These are phyloP conservation scores for Cutaneotrichosporon arboriforme DNA, from an alignment of 1,284 basidiomycete species.

Conservation along the genomic window DNA sequence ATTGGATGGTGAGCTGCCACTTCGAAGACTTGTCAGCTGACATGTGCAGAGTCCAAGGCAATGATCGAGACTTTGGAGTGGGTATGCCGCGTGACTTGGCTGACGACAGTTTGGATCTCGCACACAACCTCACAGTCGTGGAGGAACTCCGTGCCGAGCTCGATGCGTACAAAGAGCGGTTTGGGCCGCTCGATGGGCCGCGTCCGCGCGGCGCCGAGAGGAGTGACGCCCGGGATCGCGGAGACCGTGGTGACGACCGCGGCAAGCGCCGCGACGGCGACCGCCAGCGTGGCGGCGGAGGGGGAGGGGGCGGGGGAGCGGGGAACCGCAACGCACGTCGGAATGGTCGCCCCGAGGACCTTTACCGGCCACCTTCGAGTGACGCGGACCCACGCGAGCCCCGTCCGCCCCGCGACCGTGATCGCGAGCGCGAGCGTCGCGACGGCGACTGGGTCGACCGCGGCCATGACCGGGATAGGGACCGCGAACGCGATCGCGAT, in stretches of 20 bases:
- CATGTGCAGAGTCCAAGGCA: conserved; percentile 32
- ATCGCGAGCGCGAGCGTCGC: conserved; percentile 4
- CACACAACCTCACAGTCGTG: conserved; percentile 31
- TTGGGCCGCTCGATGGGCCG: conserved; percentile 13
- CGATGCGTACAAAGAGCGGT: conserved; percentile 24
- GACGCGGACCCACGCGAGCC: neutral
- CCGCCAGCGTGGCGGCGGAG: neutral
- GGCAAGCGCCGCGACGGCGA: neutral
- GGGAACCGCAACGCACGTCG: conserved; percentile 1
- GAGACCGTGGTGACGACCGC: neutral
- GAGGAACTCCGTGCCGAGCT: conserved; percentile 29
- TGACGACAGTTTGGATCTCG: conserved; percentile 31
- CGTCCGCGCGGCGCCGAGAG: neutral
- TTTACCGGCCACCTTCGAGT: conserved; percentile 1
- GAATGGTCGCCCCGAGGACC: conserved; percentile 4
- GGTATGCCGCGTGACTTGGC: conserved; percentile 6
- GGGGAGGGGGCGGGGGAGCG: neutral
- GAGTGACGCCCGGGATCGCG: neutral
- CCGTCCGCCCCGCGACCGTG: neutral
- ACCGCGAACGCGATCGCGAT: neutral
- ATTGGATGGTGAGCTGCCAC: conserved; percentile 28
- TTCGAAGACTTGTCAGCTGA: neutral
- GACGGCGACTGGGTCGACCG: neutral
- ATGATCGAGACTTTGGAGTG: conserved; percentile 42
- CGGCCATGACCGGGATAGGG: conserved; percentile 2